A percentile compares a stretch with the other conserved stretches of the same genome.
Conservation (phyloP, 805 yeast species). For the Cyberlindnera maritima region DNA sequence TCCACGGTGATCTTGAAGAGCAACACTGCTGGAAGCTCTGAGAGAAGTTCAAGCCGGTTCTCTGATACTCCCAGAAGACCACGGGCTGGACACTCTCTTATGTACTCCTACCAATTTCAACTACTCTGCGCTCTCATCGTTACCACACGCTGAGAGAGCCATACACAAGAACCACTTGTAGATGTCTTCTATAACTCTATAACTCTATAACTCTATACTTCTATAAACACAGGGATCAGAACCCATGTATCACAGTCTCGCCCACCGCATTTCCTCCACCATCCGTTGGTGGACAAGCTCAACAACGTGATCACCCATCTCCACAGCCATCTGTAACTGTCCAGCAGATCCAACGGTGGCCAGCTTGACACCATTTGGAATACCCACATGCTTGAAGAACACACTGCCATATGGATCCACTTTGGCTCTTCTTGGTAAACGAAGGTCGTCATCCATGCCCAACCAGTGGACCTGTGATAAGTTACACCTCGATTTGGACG, state of each 20-base stretch:
- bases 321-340: not conserved
- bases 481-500: not conserved
- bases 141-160: too few species aligned
- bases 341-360: not conserved
- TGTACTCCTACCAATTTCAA: too few species aligned
- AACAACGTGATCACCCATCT: not conserved
- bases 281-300: not conserved
- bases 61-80: too few species aligned
- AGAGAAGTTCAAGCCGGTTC: too few species aligned
- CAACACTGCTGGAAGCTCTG: too few species aligned
- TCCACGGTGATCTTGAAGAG: too few species aligned
- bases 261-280: not conserved
- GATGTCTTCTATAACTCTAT: too few species aligned
- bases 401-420: not conserved
- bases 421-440: conserved; percentile 5
- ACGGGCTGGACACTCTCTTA: too few species aligned
- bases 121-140: too few species aligned
- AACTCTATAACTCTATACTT: not conserved
- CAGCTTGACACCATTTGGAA: not conserved
- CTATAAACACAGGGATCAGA: not conserved
- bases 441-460: conserved; percentile 8
- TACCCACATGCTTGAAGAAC: not conserved
- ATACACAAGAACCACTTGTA: too few species aligned
- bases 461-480: conserved; percentile 6
- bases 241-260: not conserved